Base-by-base conservation (phyloP, 441 rosid species). In the Aleurites moluccanus region DNA sequence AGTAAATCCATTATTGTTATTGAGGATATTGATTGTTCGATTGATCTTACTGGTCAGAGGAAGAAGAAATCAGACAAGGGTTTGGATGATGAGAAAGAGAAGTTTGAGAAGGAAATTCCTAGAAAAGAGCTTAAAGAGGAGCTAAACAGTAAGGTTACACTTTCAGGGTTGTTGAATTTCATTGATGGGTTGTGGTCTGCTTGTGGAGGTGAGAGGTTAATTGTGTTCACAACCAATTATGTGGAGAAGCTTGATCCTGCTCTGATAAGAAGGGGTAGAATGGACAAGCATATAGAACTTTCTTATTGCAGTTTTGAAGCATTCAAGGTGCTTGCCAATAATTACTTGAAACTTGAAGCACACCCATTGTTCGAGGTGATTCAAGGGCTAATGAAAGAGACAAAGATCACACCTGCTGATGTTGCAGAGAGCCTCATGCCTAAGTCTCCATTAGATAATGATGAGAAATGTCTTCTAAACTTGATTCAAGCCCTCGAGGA, bases 181-280 rank as follows among this genome's bases (percentile, higher is more conserved):
- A 89, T 90, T 27, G 95, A 92, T 64, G 96, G 92, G 45, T 71
- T 92, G 14, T 92, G 95, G 95, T 92, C 97, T 5, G 88, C 97
- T 28, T 86, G 93, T 67, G 89, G 93, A 40, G 90, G 91, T 23
- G 95, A 90, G 78, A 87, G 92, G 72, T 75, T 90, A 50, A 79
- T 90, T 75, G 88, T 88, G 14, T 90, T 90, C 62, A 90, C 91
- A 0, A 88, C 97, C 0, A 90, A 92, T 70, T 84, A 86, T 66
- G 78, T 84, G 57, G 89, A 77, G 57, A 90, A 88, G 78, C 91
- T 90, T 15, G 96, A 92, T 70, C 89, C 90, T n/a, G 92, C 95
- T n/a, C 75, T 90, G 28, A 89, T 87, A 67, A 81, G 97, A 79
- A 88, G 91, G 74, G 96, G 97, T 3, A 80, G 97, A 74, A 92